Conservation (phyloP, 2,329 filamentous ascomycete genomes). For the Rasamsonia emersonii region DNA sequence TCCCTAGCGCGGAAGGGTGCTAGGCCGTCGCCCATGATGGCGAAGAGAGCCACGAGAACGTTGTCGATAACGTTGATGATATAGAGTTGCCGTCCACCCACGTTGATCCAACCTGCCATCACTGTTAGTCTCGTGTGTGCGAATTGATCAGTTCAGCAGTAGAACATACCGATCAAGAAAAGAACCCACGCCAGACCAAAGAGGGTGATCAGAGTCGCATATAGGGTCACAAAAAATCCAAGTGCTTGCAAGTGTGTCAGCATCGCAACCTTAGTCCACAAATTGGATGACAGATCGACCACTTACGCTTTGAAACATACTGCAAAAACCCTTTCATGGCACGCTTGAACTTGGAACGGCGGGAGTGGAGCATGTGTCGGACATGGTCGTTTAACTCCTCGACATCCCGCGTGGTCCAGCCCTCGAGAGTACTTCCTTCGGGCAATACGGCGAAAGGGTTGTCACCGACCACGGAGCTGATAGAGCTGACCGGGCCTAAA, state of each 20-base stretch:
- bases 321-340: conserved; percentile 71
- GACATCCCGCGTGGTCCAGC: conserved; percentile 68
- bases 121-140: not conserved
- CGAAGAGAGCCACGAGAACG: conserved; percentile 61
- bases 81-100: conserved; percentile 63
- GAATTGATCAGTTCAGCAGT: not conserved
- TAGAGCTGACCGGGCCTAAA: conserved; percentile 48
- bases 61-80: conserved; percentile 63
- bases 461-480: conserved; percentile 60
- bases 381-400: conserved; percentile 76
- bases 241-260: conserved; percentile 43
- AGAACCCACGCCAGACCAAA: conserved; percentile 84
- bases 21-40: conserved; percentile 60
- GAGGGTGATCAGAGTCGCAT: conserved; percentile 71
- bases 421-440: conserved; percentile 61
- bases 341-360: conserved; percentile 69
- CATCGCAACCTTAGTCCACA: too few relatives aligned
- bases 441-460: conserved; percentile 72
- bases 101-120: conserved; percentile 63
- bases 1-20: conserved; percentile 70
- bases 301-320: conserved; percentile 62
- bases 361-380: conserved; percentile 77
- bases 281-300: not conserved
- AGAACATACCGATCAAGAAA: conserved; percentile 63
- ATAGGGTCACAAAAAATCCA: conserved; percentile 75